Evolutionary conservation across 2,329 filamentous ascomycete genomes (phyloP).

Genomic region (Thielaviopsis populi): DNA sequence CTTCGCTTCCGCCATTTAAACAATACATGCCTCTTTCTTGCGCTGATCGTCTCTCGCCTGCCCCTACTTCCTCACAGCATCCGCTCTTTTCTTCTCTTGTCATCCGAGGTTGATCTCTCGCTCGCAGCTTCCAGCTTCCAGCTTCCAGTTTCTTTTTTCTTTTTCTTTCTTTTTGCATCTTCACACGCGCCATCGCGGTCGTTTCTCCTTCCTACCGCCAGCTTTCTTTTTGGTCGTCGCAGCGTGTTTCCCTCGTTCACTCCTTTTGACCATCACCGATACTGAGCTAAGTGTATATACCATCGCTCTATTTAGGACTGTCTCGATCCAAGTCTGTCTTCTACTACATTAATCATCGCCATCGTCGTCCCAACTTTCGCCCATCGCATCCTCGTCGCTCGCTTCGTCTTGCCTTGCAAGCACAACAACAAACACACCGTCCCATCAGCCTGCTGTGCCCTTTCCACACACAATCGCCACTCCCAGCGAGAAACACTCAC

Average conservation of each 20-base stretch:
- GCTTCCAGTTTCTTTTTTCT: neutral
- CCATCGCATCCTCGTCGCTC: neutral
- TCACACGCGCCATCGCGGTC: neutral
- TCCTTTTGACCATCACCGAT: neutral
- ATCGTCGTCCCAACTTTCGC: neutral
- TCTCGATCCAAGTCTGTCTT: neutral
- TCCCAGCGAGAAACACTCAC: neutral
- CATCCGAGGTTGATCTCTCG: neutral
- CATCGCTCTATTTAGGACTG: neutral
- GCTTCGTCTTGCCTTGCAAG: neutral
- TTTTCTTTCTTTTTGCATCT: neutral
- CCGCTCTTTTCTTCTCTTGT: slow-evolving; percentile 1
- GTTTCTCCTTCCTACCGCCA: neutral
- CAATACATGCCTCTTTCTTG: neutral
- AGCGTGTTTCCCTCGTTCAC: neutral
- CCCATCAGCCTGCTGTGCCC: neutral
- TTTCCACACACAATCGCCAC: neutral
- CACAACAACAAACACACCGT: neutral
- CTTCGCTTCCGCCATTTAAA: slow-evolving; percentile 1
- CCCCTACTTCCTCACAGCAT: neutral
- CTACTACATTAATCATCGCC: neutral
- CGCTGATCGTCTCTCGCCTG: neutral
- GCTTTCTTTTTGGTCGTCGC: neutral
- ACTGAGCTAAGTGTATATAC: neutral
- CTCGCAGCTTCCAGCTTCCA: neutral